Evolutionary conservation across 345 rosid genomes (phyloP).

Genomic region (Schrenkiella parvula): DNA sequence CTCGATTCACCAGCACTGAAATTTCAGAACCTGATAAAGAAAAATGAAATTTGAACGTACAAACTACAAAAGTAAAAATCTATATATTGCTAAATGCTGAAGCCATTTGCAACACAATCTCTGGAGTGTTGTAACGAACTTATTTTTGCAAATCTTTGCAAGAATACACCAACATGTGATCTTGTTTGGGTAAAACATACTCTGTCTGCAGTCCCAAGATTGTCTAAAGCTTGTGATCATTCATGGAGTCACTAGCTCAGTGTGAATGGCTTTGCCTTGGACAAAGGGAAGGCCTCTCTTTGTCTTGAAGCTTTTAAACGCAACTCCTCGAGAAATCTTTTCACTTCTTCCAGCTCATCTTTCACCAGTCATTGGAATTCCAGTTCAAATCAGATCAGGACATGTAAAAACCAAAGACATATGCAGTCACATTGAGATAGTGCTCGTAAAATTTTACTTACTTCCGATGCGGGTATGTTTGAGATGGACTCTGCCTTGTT

Average conservation of each 20-base stretch:
- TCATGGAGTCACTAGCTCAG: background rate
- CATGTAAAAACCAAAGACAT: background rate
- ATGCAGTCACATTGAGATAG: background rate
- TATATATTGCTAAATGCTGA: background rate
- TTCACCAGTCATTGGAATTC: background rate
- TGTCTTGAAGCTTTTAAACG: background rate
- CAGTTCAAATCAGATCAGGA: background rate
- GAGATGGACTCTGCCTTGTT: too few relatives aligned
- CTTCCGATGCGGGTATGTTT: background rate
- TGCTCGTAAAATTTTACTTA: background rate
- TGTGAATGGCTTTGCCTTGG: background rate
- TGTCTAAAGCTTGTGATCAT: background rate
- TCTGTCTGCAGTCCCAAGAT: background rate
- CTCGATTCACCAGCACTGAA: too few relatives aligned
- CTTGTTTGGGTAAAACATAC: background rate
- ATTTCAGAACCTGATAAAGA: background rate
- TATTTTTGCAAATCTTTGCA: background rate
- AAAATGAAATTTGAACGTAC: background rate
- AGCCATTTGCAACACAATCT: background rate
- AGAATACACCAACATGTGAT: background rate
- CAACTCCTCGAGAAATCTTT: background rate
- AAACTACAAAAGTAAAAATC: conserved; percentile 3
- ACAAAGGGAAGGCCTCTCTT: background rate
- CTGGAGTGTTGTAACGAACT: conserved; percentile 24
- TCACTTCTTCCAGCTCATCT: background rate